Conservation (phyloP, 345 rosid genomes). For the Trapa bicornis region DNA sequence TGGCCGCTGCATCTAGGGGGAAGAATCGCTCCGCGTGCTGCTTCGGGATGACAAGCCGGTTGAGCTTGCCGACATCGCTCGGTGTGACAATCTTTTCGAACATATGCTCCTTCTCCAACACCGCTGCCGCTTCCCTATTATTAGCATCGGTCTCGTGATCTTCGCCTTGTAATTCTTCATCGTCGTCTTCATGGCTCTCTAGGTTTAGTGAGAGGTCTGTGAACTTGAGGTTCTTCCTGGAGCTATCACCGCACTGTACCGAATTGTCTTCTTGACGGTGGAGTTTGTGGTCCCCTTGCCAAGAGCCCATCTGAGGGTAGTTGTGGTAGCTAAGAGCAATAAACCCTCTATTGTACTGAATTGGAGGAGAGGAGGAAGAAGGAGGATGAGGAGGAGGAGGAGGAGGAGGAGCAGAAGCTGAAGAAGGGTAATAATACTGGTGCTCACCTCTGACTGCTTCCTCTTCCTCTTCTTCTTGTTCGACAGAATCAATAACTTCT, state of each 20-base stretch:
- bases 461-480: neutral
- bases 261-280: neutral
- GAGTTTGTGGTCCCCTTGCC: slow-evolving; percentile 4
- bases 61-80: slow-evolving; percentile 54
- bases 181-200: neutral
- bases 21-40: slow-evolving; percentile 67
- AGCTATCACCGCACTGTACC: neutral
- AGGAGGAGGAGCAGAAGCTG: neutral
- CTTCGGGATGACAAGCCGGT: slow-evolving; percentile 44
- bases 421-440: neutral
- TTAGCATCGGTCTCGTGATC: neutral
- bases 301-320: slow-evolving; percentile 4
- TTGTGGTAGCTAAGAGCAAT: slow-evolving; percentile 4
- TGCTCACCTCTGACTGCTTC: slow-evolving; percentile 8
- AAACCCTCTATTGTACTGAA: slow-evolving; percentile 6
- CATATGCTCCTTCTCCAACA: slow-evolving; percentile 34
- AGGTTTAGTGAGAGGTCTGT: slow-evolving; percentile 7
- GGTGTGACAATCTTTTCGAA: slow-evolving; percentile 51
- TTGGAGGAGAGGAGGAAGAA: neutral
- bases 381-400: neutral
- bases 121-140: slow-evolving; percentile 6
- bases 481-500: neutral
- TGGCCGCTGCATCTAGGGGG: slow-evolving; percentile 55
- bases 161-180: neutral
- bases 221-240: neutral